Evolutionary conservation across 106 monocot species (phyloP), one percentile per base, ranked within the genome.

Genomic region (Dioscorea zingiberensis): DNA sequence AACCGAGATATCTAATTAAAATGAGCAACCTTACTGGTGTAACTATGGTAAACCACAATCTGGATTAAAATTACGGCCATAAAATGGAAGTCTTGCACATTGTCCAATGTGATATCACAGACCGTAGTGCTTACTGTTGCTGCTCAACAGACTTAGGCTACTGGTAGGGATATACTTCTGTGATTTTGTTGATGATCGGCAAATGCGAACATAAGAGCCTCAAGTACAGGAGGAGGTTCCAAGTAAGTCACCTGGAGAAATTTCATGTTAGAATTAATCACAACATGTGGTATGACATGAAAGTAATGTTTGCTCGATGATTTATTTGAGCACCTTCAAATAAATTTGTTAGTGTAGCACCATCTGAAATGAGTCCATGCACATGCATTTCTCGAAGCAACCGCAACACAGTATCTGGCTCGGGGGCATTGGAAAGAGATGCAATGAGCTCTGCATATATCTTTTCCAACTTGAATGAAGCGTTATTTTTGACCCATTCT

Each of bases 341-440:
- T 53, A 84, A 47, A 65, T 72, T 70, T 29, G 67, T 70, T 77
- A 77, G 84, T 23, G 81, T 68, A 76, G 44, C 68, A 66, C 44
- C 27, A 15, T 69, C 58, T 59, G 65, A 60, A 66, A 87, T 26
- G 27, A 87, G 30, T 12, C 76, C 73, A 7, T 59, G 60, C 11
- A 47, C 60, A 74, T 69, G 72, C 53, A 88, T 30, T 26, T 59
- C 44, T 65, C 22, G 74, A 61, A 93, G 74, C 32, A 93, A 76
- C 29, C 71, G 77, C 27, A 80, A 47, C 44, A 85, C 68, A 69
- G 71, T 48, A 55, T 93, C 78, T 25, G 86, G 59, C 0, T 81
- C 81, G 22, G 93, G 85, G 38, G 83, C 55, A 54, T 80, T 89
- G 64, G 93, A 83, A 72, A 93, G 81, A 72, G 85, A 78, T 47